Conservation (phyloP, 768 basidiomycete genomes). For the Termitomyces sp. region DNA sequence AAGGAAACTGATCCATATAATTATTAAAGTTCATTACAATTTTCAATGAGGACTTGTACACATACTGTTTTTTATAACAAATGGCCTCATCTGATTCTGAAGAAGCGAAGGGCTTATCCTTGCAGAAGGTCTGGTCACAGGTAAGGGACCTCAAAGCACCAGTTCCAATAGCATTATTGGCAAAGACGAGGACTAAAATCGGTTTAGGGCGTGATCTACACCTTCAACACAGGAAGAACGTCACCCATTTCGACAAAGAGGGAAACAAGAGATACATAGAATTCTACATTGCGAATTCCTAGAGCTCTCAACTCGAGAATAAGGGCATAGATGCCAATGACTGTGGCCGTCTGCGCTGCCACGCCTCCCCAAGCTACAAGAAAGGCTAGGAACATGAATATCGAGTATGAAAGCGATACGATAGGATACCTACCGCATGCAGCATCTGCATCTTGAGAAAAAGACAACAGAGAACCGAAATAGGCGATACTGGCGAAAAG, state of each 20-base stretch:
- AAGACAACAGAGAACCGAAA: slow-evolving; percentile 12
- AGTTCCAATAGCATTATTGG: slow-evolving; percentile 11
- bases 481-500: slow-evolving; percentile 11
- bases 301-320: slow-evolving; percentile 9
- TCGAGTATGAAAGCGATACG: neutral
- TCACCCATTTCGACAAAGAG: slow-evolving; percentile 10
- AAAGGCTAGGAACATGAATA: slow-evolving; percentile 4
- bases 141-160: slow-evolving; percentile 1
- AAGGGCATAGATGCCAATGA: slow-evolving; percentile 8
- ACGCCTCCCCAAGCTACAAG: slow-evolving; percentile 14
- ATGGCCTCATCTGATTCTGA: neutral
- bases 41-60: neutral
- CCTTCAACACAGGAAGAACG: no score
- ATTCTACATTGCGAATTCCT: slow-evolving; percentile 7
- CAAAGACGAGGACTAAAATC: slow-evolving; percentile 8
- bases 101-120: neutral
- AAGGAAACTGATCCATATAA: slow-evolving; percentile 3
- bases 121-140: neutral
- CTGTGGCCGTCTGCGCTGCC: slow-evolving; percentile 11
- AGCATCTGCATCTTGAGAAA: neutral
- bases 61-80: slow-evolving; percentile 14
- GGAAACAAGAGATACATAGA: slow-evolving; percentile 1
- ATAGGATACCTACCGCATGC: slow-evolving; percentile 4
- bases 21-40: neutral
- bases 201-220: neutral